phyloP scores from a whole-genome alignment of 148 eudicot species.

The Arctostaphylos glauca region DNA sequence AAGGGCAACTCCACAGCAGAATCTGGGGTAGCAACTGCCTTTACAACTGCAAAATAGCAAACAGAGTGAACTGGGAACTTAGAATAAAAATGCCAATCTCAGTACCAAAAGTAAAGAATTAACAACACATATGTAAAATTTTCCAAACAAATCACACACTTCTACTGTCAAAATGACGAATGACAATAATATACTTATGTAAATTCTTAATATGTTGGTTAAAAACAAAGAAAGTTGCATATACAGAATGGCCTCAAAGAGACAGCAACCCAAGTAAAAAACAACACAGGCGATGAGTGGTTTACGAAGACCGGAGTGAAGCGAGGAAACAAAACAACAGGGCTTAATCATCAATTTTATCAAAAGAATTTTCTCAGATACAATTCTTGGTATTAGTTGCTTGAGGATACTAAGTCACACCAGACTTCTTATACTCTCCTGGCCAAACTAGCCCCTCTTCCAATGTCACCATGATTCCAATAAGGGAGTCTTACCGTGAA shows the following conservation, averaged over 20 bases:
- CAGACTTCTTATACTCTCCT: background rate
- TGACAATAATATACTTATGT: too few relatives aligned
- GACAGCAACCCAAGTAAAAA: background rate
- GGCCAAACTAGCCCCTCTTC: background rate
- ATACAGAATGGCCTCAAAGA: background rate
- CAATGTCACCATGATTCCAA: background rate
- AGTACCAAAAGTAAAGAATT: background rate
- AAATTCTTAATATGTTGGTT: too few relatives aligned
- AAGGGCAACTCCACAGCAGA: constrained; percentile 73
- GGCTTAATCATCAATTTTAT: background rate
- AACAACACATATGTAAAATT: background rate
- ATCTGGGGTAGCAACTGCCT: constrained; percentile 70
- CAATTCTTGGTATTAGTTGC: background rate
- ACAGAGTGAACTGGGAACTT: background rate
- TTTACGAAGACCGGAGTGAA: background rate
- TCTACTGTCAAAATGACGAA: background rate
- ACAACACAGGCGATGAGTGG: background rate
- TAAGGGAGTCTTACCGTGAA: background rate
- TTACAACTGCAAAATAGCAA: constrained; percentile 46
- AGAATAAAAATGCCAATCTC: background rate
- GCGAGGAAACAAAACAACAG: background rate
- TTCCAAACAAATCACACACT: background rate
- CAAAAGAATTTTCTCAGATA: background rate
- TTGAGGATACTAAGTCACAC: background rate
- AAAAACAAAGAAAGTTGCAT: background rate